Conservation (phyloP, 345 rosid genomes). For the Viola odorata region DNA sequence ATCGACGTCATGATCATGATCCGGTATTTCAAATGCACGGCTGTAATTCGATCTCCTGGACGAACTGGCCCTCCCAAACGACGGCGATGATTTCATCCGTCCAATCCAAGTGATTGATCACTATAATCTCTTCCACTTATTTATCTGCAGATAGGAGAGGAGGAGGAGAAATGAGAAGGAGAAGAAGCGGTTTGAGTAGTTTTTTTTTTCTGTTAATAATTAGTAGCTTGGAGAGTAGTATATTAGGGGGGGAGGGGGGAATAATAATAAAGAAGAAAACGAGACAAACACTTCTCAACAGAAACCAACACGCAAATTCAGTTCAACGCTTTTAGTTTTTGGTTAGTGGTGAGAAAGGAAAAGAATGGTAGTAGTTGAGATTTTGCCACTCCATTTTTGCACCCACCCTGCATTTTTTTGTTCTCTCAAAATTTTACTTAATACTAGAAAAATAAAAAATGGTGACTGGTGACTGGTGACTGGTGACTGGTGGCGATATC, state of each 20-base stretch:
- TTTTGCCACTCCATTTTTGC: no score
- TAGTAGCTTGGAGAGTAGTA: background rate
- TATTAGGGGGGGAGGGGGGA: background rate
- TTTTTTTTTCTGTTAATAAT: no score
- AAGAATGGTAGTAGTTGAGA: background rate
- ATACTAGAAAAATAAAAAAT: no score
- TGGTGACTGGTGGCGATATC: background rate
- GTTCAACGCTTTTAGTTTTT: conserved; percentile 23
- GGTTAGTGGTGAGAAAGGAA: conserved; percentile 8
- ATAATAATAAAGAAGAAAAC: background rate
- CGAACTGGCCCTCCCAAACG: conserved; percentile 40
- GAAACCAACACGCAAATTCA: conserved; percentile 50
- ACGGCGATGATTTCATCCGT: conserved; percentile 34
- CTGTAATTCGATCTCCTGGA: conserved; percentile 43
- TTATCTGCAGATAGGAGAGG: background rate
- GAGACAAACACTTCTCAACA: conserved; percentile 67
- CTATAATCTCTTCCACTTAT: no score
- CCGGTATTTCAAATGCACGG: conserved; percentile 42
- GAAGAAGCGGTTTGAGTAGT: no score
- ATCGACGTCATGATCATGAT: conserved; percentile 36
- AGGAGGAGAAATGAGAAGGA: background rate
- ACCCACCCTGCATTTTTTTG: no score
- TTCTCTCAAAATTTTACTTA: no score
- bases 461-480: no score
- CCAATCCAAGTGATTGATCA: no score